phyloP scores from a whole-genome alignment of 108 stramenopile genomes.

The Aurantiochytrium sp. region DNA sequence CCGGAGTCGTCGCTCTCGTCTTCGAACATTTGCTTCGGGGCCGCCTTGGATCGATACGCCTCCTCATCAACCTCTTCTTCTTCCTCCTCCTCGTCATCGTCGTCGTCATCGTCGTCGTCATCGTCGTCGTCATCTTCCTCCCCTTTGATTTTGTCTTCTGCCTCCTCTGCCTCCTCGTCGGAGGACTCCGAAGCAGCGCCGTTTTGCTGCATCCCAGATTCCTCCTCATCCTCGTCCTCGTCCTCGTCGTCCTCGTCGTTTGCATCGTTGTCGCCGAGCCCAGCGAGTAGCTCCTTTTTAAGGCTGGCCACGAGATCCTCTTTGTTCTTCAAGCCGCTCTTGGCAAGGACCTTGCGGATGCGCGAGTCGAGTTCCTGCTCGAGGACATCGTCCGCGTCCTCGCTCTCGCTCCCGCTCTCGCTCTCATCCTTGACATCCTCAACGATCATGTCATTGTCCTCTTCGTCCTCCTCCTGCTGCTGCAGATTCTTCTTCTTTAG shows the following conservation, averaged over 20 bases:
- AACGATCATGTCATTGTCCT: too few relatives aligned
- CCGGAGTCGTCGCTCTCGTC: not conserved
- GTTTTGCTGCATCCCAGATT: not conserved
- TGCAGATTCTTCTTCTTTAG: too few relatives aligned
- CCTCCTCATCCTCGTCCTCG: not conserved
- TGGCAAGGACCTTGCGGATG: not conserved
- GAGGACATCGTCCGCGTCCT: not conserved
- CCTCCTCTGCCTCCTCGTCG: not conserved
- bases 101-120: not conserved
- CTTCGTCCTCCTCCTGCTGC: too few relatives aligned
- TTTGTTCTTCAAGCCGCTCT: not conserved
- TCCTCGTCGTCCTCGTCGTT: not conserved
- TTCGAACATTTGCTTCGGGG: slow-evolving; percentile 17
- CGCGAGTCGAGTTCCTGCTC: not conserved
- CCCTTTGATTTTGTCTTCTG: not conserved
- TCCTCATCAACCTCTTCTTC: not conserved
- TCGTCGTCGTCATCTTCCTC: not conserved
- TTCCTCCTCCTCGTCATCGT: not conserved
- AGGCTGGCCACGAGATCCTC: not conserved
- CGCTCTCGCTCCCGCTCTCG: not conserved
- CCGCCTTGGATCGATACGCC: not conserved
- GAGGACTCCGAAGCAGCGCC: not conserved
- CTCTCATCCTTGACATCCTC: not conserved
- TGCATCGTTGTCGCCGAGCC: not conserved
- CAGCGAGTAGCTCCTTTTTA: not conserved